A percentile compares a stretch with the other conserved stretches of the same genome.
Evolutionary conservation across 495 filamentous ascomycete genomes (phyloP).

Genomic region (Aspergillus asperescens): DNA sequence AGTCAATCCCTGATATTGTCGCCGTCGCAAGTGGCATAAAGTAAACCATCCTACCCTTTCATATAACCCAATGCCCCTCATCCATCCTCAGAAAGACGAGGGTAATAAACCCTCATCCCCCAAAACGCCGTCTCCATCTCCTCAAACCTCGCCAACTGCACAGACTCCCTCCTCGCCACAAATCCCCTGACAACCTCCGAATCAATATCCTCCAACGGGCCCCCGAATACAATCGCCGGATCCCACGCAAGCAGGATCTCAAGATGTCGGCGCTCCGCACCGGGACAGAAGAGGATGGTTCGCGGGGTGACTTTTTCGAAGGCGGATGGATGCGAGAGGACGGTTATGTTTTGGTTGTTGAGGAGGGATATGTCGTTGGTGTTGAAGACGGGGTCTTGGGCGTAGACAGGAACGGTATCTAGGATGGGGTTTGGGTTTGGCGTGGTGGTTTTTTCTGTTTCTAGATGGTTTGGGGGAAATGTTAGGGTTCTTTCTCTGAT

Average conservation of each 20-base stretch:
- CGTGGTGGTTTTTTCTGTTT: neutral
- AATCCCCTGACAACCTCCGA: constrained; percentile 25
- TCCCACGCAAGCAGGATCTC: constrained; percentile 26
- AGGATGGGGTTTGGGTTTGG: constrained; percentile 8
- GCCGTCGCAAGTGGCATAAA: too few species aligned
- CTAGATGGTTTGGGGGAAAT: neutral
- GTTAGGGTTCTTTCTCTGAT: neutral
- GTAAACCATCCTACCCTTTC: too few species aligned
- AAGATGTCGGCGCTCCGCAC: constrained; percentile 37
- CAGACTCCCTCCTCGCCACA: constrained; percentile 21
- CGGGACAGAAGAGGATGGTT: constrained; percentile 61
- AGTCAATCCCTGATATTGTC: too few species aligned
- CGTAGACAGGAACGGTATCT: constrained; percentile 44
- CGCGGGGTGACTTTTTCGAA: constrained; percentile 47
- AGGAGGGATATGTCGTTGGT: constrained; percentile 55
- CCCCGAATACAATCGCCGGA: constrained; percentile 33
- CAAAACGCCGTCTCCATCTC: constrained; percentile 40
- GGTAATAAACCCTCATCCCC: constrained; percentile 39
- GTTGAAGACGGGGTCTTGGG: constrained; percentile 72
- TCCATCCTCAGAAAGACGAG: too few species aligned
- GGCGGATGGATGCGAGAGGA: constrained; percentile 52
- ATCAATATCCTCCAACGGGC: constrained; percentile 32
- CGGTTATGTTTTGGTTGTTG: constrained; percentile 42
- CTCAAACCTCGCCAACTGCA: constrained; percentile 31
- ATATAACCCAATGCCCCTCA: too few species aligned